A percentile compares a stretch with the other conserved stretches of the same genome.
Conservation (phyloP, 2,329 filamentous ascomycete species). For the Macrophomina phaseolina region DNA sequence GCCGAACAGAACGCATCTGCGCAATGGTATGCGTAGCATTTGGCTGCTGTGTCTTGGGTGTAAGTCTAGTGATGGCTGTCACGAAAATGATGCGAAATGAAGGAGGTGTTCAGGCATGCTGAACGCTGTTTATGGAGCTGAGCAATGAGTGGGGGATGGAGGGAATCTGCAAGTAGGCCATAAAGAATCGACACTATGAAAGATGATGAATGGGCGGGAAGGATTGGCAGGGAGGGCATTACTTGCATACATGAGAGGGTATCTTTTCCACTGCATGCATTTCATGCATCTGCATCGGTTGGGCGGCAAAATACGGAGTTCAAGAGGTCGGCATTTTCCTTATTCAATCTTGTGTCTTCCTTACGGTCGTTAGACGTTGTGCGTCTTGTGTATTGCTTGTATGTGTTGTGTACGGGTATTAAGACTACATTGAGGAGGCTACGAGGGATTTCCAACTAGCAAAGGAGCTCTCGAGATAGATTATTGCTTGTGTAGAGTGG, state of each 20-base stretch:
- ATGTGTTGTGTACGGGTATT: neutral
- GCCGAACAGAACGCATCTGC: constrained; percentile 57
- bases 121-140: neutral
- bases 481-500: too few relatives aligned
- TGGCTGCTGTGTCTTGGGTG: constrained; percentile 79
- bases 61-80: constrained; percentile 76
- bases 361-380: neutral
- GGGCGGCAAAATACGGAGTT: constrained; percentile 8
- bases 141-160: neutral
- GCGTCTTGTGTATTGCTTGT: neutral
- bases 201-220: neutral
- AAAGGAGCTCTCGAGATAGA: too few relatives aligned
- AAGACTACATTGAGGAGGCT: too few relatives aligned
- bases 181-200: neutral
- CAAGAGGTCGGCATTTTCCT: neutral
- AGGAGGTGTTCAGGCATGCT: constrained; percentile 11
- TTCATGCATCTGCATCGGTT: constrained; percentile 8
- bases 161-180: too few relatives aligned
- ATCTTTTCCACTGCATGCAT: constrained; percentile 8
- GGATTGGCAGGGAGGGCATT: constrained; percentile 2
- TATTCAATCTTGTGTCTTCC: neutral
- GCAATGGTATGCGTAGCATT: constrained; percentile 76
- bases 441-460: too few relatives aligned
- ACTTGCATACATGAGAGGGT: constrained; percentile 8
- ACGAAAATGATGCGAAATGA: constrained; percentile 61